Evolutionary conservation across 129 eudicot species (phyloP).

Genomic region (Ambrosia trifida): DNA sequence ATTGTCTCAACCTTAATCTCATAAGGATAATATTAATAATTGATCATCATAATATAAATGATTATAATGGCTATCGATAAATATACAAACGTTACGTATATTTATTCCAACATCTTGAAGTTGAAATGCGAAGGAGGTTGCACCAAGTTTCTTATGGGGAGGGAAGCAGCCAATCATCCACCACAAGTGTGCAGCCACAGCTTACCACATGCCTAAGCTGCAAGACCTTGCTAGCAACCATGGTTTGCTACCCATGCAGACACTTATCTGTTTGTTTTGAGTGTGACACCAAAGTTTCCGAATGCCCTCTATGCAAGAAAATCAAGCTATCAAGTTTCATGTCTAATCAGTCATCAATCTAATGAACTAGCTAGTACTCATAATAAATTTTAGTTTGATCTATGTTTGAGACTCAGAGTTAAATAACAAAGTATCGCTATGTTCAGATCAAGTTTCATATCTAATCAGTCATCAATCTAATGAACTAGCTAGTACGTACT

Average conservation of each 20-base stretch:
- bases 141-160: not conserved
- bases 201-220: not conserved
- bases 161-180: not conserved
- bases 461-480: not conserved
- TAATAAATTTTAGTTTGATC: no score
- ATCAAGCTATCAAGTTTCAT: not conserved
- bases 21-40: no score
- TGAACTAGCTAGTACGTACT: not conserved
- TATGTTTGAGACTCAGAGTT: not conserved
- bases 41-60: no score
- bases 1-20: no score
- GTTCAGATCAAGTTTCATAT: not conserved
- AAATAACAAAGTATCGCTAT: no score
- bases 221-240: not conserved
- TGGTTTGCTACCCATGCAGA: not conserved
- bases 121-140: not conserved
- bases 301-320: not conserved
- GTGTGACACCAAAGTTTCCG: not conserved
- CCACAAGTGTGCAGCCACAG: not conserved
- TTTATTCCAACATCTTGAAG: not conserved
- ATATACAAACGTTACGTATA: no score
- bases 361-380: not conserved
- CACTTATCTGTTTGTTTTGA: conserved; percentile 5
- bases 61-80: no score
- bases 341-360: not conserved